Conservation (phyloP, 331 rosid species). For the Malus hybrid region DNA sequence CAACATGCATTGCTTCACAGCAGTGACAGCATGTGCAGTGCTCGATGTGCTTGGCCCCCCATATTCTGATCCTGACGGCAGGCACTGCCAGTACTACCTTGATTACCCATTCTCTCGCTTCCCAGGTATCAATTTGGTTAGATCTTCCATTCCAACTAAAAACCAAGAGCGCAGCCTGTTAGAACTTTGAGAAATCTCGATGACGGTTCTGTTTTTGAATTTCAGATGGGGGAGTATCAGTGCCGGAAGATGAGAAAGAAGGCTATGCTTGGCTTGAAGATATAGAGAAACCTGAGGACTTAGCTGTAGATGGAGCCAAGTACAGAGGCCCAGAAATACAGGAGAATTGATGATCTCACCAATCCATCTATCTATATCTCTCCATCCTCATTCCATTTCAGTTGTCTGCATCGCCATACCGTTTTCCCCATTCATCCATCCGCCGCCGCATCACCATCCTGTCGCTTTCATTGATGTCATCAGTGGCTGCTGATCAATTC, state of each 20-base stretch:
- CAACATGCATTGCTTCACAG: slow-evolving; percentile 91
- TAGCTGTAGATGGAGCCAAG: slow-evolving; percentile 45
- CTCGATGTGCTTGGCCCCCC: slow-evolving; percentile 97
- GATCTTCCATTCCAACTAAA: not conserved
- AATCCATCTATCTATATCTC: not conserved
- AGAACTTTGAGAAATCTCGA: not conserved
- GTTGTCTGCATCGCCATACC: not conserved
- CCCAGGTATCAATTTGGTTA: slow-evolving; percentile 33
- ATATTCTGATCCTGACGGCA: slow-evolving; percentile 62
- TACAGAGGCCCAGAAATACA: slow-evolving; percentile 66
- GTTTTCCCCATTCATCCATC: not conserved
- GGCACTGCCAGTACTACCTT: slow-evolving; percentile 79
- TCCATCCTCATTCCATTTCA: not conserved
- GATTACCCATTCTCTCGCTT: slow-evolving; percentile 49
- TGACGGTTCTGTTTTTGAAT: not conserved
- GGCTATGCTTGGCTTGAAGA: slow-evolving; percentile 78
- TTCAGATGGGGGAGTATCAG: slow-evolving; percentile 45
- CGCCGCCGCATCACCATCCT: not conserved
- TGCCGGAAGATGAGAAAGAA: slow-evolving; percentile 54
- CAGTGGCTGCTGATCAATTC: not conserved
- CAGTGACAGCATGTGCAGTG: slow-evolving; percentile 85
- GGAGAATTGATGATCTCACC: slow-evolving; percentile 24
- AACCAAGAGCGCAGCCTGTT: not conserved
- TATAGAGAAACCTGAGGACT: slow-evolving; percentile 56
- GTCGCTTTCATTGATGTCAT: not conserved